Evolutionary conservation across 1,139 yeast genomes (phyloP), one percentile per base, ranked within the genome.

Genomic region (Scheffersomyces lignicola): DNA sequence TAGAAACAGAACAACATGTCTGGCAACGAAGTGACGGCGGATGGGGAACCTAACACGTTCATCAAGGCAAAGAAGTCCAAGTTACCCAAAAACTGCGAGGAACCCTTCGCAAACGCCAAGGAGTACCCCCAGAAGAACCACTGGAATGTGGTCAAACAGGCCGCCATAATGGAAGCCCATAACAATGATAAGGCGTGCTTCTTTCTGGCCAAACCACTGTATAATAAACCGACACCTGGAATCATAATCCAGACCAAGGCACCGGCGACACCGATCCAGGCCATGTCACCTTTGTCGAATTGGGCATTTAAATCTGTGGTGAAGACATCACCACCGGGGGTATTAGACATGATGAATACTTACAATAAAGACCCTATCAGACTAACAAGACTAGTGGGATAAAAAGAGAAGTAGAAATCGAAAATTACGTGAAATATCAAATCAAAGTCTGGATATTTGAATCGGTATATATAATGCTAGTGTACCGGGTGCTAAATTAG

Each of bases 91-190:
- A 89, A 83, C 6, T 63, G 68, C 13, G 89, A 81, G 29, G 69
- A 67, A 12, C 84, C 80, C 53, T 82, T 86, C 32, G 95, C 79
- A 58, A 89, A 90, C 16, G 87, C 81, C 42, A 92, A 73, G 7
- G 97, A 84, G 61, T 85, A 90, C 40, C 97, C 97, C 96, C 97
- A 88, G 68, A 88, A 88, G 62, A 88, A 90, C 97, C 97, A 90
- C 56, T 90, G 96, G 75, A 90, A 88, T 1, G 83, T 67, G 5
- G 89, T 79, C 24, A 90, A 66, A 49, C 92, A 81, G 15, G 80
- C 78, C 11, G 95, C 89, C 86, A 87, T 88, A 57, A 90, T 68
- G 3, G 95, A 82, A n/a, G 96, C 94, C 96, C 96, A 90, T 41
- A 90, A 66, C 38, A 90, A 70, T 8, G 96, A 84, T 40, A 89